Evolutionary conservation across 2,329 filamentous ascomycete species (phyloP).

Genomic region (Hymenoscyphus repandus): DNA sequence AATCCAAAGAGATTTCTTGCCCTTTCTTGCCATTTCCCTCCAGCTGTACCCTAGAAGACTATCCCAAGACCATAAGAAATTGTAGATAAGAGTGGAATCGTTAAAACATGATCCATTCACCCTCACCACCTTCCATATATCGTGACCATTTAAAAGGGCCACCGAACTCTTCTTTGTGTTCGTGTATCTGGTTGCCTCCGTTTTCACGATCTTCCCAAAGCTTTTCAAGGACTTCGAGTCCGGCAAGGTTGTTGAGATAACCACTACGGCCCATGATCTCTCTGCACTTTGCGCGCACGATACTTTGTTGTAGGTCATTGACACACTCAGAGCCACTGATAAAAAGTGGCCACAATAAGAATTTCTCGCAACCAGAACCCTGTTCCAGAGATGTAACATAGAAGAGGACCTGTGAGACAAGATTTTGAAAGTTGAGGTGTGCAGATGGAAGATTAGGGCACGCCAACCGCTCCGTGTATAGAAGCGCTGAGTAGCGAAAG

Average conservation of each 20-base stretch:
- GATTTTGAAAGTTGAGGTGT: constrained; percentile 73
- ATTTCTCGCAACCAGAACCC: constrained; percentile 72
- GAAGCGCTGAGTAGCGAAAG: constrained; percentile 81
- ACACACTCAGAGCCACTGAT: constrained; percentile 87
- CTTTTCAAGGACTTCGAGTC: constrained; percentile 77
- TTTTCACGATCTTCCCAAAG: constrained; percentile 55
- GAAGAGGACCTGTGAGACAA: constrained; percentile 76
- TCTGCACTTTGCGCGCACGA: constrained; percentile 73
- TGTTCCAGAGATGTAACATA: constrained; percentile 76
- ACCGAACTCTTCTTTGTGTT: constrained; percentile 9
- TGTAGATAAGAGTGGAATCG: neutral
- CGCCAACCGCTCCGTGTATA: constrained; percentile 85
- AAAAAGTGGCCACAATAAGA: constrained; percentile 89
- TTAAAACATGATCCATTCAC: constrained; percentile 66
- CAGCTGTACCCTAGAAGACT: neutral
- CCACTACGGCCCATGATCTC: constrained; percentile 86
- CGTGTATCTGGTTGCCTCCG: neutral
- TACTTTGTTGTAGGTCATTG: constrained; percentile 69
- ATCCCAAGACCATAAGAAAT: neutral
- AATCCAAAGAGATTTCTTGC: neutral
- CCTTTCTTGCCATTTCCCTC: neutral
- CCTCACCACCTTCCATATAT: constrained; percentile 39
- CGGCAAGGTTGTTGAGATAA: constrained; percentile 89
- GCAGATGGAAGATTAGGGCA: constrained; percentile 68
- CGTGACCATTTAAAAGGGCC: constrained; percentile 28